A percentile compares a stretch with the other conserved stretches of the same genome.
Conservation (phyloP, 495 filamentous ascomycete genomes). For the Penicillium cosmopolitanum region DNA sequence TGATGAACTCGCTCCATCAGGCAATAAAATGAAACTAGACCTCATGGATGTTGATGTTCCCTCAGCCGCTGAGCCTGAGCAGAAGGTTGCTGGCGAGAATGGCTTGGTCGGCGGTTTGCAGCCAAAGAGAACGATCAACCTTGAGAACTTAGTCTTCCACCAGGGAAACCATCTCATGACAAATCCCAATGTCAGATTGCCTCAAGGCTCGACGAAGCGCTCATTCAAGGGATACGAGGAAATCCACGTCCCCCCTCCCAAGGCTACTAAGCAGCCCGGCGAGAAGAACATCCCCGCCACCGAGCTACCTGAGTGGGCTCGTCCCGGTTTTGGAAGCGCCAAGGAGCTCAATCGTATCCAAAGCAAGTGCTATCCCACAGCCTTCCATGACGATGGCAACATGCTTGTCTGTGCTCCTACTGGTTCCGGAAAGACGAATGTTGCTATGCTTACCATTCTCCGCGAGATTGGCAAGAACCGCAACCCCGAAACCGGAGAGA, state of each 20-base stretch:
- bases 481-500: constrained; percentile 81
- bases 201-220: constrained; percentile 90
- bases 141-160: constrained; percentile 96
- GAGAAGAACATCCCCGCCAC: constrained; percentile 81
- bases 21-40: constrained; percentile 82
- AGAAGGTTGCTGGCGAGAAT: constrained; percentile 58
- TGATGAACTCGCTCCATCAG: constrained; percentile 58
- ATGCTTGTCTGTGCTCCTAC: constrained; percentile 97
- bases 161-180: constrained; percentile 99
- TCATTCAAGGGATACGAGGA: constrained; percentile 98
- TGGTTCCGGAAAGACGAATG: constrained; percentile 97
- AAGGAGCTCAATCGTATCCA: constrained; percentile 93
- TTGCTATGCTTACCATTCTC: constrained; percentile 95
- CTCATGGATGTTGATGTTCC: constrained; percentile 91
- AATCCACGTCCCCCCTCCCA: constrained; percentile 92
- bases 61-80: constrained; percentile 52
- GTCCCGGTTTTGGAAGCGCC: constrained; percentile 76
- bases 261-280: constrained; percentile 75
- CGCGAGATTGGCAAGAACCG: constrained; percentile 96
- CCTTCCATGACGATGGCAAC: constrained; percentile 94
- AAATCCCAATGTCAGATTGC: constrained; percentile 92
- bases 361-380: constrained; percentile 85
- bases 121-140: constrained; percentile 82
- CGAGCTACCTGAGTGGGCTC: constrained; percentile 91
- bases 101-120: constrained; percentile 83